These are phyloP conservation scores for Grosmannia clavigera DNA, from an alignment of 2,329 filamentous ascomycete species.

Conservation along the genomic window DNA sequence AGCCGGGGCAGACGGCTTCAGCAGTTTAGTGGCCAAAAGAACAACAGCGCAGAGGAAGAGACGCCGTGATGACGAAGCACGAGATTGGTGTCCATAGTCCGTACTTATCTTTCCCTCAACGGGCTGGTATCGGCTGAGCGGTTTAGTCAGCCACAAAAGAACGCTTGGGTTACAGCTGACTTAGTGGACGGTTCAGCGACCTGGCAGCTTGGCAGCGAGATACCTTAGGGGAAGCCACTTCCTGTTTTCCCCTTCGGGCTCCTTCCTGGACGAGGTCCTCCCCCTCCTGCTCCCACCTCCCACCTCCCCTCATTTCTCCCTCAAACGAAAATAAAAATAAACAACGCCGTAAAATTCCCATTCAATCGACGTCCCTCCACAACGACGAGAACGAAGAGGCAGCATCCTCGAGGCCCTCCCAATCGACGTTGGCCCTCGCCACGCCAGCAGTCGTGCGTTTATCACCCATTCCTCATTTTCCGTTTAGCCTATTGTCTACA, in stretches of 20 bases:
- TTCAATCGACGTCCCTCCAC: not conserved
- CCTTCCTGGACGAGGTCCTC: not conserved
- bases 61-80: not conserved
- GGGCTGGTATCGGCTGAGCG: not conserved
- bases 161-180: not conserved
- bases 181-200: not conserved
- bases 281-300: not conserved
- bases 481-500: not conserved
- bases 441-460: not conserved
- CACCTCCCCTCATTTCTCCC: not conserved
- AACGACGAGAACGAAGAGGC: not conserved
- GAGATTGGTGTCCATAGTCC: not conserved
- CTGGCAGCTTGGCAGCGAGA: not conserved
- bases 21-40: not conserved
- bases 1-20: not conserved
- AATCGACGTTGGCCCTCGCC: not conserved
- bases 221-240: not conserved
- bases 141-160: not conserved
- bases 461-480: not conserved
- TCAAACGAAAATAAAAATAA: slow-evolving; percentile 2
- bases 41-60: not conserved
- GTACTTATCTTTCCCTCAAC: not conserved
- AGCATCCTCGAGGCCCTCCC: not conserved
- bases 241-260: not conserved
- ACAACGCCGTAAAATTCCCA: slow-evolving; percentile 1